phyloP scores from a whole-genome alignment of 768 basidiomycete species.

The Suillus tomentosus region DNA sequence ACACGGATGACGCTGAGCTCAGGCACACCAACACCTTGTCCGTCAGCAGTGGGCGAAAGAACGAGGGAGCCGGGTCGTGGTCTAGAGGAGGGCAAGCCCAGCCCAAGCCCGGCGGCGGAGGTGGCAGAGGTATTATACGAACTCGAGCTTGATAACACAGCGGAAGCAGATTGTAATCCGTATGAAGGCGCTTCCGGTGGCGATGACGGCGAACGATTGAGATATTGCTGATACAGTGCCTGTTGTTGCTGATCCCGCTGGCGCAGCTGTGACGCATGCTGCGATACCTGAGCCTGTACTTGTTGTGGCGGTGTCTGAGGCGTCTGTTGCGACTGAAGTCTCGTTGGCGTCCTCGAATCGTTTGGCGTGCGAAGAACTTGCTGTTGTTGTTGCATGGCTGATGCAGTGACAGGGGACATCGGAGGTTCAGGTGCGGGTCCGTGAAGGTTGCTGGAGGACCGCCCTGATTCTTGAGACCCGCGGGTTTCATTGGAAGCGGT shows the following conservation, averaged over 20 bases:
- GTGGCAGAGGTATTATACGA: constrained; percentile 43
- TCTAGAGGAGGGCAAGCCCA: constrained; percentile 53
- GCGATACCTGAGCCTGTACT: constrained; percentile 50
- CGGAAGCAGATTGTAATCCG: constrained; percentile 74
- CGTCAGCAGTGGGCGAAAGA: constrained; percentile 61
- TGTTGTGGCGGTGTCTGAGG: constrained; percentile 33
- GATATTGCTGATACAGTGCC: constrained; percentile 84
- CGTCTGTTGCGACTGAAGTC: constrained; percentile 24
- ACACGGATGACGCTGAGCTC: constrained; percentile 94
- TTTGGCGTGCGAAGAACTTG: constrained; percentile 28
- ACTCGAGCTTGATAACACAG: constrained; percentile 52
- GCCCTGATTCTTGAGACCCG: constrained; percentile 65
- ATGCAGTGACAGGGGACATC: constrained; percentile 54
- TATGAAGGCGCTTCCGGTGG: constrained; percentile 76
- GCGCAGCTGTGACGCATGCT: constrained; percentile 68
- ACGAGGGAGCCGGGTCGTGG: constrained; percentile 81
- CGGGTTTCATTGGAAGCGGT: constrained; percentile 51
- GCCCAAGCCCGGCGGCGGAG: constrained; percentile 42
- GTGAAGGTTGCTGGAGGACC: constrained; percentile 49
- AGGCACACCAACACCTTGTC: constrained; percentile 63
- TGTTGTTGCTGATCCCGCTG: constrained; percentile 90
- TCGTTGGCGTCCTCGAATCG: constrained; percentile 24
- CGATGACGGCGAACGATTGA: constrained; percentile 81
- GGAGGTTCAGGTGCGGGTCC: constrained; percentile 26
- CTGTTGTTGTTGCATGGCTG: constrained; percentile 63